Evolutionary conservation across 1,284 basidiomycete genomes (phyloP).

Genomic region (Ganoderma meredithae): DNA sequence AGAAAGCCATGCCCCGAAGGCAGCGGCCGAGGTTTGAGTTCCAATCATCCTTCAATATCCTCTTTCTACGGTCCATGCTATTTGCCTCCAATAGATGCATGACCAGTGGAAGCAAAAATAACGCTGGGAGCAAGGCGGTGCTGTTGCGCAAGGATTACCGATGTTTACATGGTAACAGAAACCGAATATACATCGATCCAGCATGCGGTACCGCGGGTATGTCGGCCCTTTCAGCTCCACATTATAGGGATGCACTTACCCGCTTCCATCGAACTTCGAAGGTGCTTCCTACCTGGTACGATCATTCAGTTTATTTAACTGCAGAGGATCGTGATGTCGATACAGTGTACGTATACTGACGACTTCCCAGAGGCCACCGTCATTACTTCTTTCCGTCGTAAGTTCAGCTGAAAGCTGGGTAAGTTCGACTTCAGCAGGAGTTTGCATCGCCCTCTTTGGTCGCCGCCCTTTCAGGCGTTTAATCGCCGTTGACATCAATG

Average conservation of each 20-base stretch:
- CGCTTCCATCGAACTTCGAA: background rate
- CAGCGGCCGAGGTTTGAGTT: background rate
- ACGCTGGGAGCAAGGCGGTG: background rate
- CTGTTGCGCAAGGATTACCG: background rate
- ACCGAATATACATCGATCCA: background rate
- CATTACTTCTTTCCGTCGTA: background rate
- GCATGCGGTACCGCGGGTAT: background rate
- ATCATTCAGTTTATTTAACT: background rate
- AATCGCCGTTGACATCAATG: background rate
- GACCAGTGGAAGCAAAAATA: background rate
- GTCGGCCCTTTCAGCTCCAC: background rate
- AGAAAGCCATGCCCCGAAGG: background rate
- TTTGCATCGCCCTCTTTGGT: background rate
- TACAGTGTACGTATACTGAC: background rate
- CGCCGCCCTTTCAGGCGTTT: background rate
- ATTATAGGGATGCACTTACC: background rate
- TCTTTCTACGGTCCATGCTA: background rate
- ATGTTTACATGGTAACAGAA: background rate
- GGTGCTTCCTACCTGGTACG: background rate
- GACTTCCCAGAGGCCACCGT: background rate
- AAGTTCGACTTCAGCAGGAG: background rate
- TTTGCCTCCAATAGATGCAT: background rate
- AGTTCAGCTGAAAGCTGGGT: constrained; percentile 1
- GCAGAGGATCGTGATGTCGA: background rate
- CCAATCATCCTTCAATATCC: background rate